These are phyloP conservation scores for Mortierella sp. DNA, from an alignment of 371 early-diverging fungal species.

Conservation along the genomic window DNA sequence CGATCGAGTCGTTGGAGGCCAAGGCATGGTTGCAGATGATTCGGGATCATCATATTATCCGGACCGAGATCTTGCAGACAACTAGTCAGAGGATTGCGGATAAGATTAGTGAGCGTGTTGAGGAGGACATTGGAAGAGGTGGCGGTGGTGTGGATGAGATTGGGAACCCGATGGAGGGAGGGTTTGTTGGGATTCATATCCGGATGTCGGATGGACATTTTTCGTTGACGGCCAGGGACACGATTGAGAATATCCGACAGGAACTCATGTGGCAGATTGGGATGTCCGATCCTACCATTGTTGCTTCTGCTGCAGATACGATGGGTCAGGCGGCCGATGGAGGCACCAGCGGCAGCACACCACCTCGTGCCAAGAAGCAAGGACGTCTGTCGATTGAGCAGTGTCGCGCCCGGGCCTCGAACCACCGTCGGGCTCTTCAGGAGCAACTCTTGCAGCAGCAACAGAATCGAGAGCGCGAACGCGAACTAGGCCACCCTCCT, in stretches of 20 bases:
- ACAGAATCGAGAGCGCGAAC: neutral
- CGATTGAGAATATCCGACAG: conserved; percentile 49
- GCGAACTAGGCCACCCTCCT: neutral
- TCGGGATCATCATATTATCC: conserved; percentile 39
- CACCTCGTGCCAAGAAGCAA: conserved; percentile 1
- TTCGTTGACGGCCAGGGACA: conserved; percentile 46
- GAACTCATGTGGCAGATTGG: conserved; percentile 54
- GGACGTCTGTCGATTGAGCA: conserved; percentile 42
- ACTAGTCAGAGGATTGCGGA: conserved; percentile 46
- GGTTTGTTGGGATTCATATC: conserved; percentile 53
- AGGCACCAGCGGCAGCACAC: neutral
- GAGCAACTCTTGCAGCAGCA: conserved; percentile 22
- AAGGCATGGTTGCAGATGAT: conserved; percentile 43
- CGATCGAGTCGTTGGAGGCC: conserved; percentile 60
- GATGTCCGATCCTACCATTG: conserved; percentile 9
- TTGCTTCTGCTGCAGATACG: neutral
- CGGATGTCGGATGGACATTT: conserved; percentile 58
- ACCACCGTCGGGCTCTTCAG: conserved; percentile 25
- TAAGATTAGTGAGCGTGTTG: conserved; percentile 24
- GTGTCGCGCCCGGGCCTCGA: conserved; percentile 32
- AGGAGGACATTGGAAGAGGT: neutral
- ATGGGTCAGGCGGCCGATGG: neutral
- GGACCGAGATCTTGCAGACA: conserved; percentile 42
- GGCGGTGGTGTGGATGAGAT: neutral
- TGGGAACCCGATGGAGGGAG: conserved; percentile 29